A percentile compares a stretch with the other conserved stretches of the same genome.
These are phyloP conservation scores for Huntiella savannae DNA, from an alignment of 2,329 filamentous ascomycete species.

Conservation along the genomic window DNA sequence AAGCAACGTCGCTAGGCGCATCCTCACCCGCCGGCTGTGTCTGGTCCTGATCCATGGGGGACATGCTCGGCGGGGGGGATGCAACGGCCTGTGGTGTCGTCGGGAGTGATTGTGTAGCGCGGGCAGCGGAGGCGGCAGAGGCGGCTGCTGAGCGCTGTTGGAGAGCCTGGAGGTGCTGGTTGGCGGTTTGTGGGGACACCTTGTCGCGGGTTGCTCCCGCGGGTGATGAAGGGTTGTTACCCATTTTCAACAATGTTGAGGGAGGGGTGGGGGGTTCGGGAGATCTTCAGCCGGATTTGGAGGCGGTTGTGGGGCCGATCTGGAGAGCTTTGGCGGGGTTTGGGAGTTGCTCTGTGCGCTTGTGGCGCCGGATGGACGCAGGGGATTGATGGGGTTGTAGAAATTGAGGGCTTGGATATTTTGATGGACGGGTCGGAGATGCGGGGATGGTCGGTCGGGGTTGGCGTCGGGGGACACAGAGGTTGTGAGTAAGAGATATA, in stretches of 20 bases:
- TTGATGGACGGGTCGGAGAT: no score
- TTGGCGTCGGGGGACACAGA: no score
- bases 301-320: neutral
- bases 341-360: neutral
- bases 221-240: conserved; percentile 3
- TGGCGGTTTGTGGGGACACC: conserved; percentile 12
- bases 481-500: no score
- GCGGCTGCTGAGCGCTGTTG: conserved; percentile 10
- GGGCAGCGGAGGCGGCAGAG: conserved; percentile 16
- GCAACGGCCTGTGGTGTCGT: conserved; percentile 35
- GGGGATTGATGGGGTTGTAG: no score
- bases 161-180: conserved; percentile 12
- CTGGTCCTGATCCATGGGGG: conserved; percentile 31
- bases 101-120: conserved; percentile 23
- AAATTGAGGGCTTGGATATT: no score
- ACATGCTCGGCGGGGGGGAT: conserved; percentile 22
- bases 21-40: conserved; percentile 41
- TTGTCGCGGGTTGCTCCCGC: conserved; percentile 4
- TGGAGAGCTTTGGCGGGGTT: neutral
- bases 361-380: neutral
- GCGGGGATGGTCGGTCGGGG: no score
- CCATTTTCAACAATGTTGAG: conserved; percentile 1
- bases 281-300: neutral
- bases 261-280: neutral
- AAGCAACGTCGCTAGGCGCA: conserved; percentile 17